Evolutionary conservation across 208 protist genomes (phyloP), one percentile per base, ranked within the genome.

Genomic region (Crithidia acanthocephali): DNA sequence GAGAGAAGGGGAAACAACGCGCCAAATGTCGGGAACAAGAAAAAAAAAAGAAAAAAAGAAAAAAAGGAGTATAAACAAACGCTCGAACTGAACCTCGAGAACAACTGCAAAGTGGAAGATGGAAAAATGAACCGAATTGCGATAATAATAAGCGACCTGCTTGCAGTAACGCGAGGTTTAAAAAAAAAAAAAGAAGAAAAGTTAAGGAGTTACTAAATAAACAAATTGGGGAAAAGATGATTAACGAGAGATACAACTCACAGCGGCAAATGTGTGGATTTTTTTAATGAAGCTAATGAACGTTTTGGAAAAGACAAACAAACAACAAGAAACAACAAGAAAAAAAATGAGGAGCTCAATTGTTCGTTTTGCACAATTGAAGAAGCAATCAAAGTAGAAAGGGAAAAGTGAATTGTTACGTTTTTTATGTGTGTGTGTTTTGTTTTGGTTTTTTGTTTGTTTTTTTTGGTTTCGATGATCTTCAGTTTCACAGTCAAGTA

Each of bases 161-260:
- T n/a, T n/a, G n/a, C n/a, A n/a, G n/a, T n/a, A n/a, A n/a, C n/a
- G n/a, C n/a, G n/a, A n/a, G n/a, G n/a, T n/a, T n/a, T n/a, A n/a
- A n/a, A n/a, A n/a, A n/a, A n/a, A n/a, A 68, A 57, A 33, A 57
- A 68, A 52, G 40, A 57, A 68, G 5, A 28, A 40, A 68, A 44
- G 47, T 23, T 6, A 44, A 11, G 13, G 13, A 13, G 37, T 13
- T 42, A 42, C 37, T 13, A 42, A 13, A 42, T 15, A 42, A 42
- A 42, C n/a, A n/a, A n/a, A n/a, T n/a, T n/a, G n/a, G n/a, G n/a
- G 13, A 42, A 42, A 42, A 42, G 37, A 6, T 42, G 13, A 42
- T 15, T 42, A 42, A 42, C 13, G 6, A 42, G 9, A 13, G 6
- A n/a, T n/a, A n/a, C n/a, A n/a, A n/a, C n/a, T n/a, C n/a, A n/a